A percentile compares a stretch with the other conserved stretches of the same genome.
Evolutionary conservation across 2,329 filamentous ascomycete species (phyloP).

Genomic region (Arthrobotrys megalospora): DNA sequence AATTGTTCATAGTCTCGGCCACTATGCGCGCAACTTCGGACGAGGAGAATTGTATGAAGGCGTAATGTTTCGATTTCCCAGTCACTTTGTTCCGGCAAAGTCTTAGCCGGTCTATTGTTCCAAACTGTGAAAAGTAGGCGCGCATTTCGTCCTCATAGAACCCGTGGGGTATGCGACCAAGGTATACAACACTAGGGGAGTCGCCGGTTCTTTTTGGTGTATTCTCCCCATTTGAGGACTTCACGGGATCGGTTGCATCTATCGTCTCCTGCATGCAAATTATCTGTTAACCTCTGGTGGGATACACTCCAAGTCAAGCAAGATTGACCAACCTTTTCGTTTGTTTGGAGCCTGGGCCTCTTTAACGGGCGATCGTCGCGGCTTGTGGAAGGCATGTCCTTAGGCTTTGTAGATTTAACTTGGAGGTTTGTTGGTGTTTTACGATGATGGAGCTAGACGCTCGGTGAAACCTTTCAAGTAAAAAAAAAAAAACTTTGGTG

Average conservation of each 20-base stretch:
- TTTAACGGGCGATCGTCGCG: neutral
- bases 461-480: neutral
- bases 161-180: conserved; percentile 91
- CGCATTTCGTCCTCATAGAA: conserved; percentile 98
- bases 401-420: neutral
- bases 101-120: conserved; percentile 81
- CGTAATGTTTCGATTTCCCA: conserved; percentile 91
- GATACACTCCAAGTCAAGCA: too few relatives aligned
- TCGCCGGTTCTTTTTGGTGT: conserved; percentile 64
- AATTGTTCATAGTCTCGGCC: conserved; percentile 96
- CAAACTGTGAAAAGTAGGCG: conserved; percentile 94
- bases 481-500: conserved; percentile 18
- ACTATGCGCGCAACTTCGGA: conserved; percentile 89
- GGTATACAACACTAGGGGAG: conserved; percentile 84
- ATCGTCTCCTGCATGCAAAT: neutral
- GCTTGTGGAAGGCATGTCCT: neutral
- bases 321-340: neutral
- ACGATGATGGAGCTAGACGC: neutral
- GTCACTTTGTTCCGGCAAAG: conserved; percentile 93
- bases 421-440: neutral
- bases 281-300: neutral
- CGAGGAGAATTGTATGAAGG: conserved; percentile 88
- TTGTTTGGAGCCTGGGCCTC: conserved; percentile 6
- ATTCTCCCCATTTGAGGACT: neutral
- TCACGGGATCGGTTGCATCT: neutral